Evolutionary conservation across 1,284 basidiomycete species (phyloP).

Genomic region (Schizophyllum amplum): DNA sequence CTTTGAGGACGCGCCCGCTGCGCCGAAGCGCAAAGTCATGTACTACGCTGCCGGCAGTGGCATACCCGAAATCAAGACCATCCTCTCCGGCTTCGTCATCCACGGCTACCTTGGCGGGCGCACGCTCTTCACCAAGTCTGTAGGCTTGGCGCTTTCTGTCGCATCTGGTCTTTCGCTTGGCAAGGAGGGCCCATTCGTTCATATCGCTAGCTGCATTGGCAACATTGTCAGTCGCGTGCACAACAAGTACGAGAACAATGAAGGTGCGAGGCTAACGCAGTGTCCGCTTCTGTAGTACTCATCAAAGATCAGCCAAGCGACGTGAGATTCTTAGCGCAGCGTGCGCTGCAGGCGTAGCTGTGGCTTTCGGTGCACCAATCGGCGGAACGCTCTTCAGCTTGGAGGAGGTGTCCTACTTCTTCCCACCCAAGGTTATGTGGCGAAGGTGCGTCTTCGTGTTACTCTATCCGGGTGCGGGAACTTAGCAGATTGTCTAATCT

Average conservation of each 20-base stretch:
- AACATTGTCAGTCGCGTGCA: slow-evolving; percentile 91
- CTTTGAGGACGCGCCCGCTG: slow-evolving; percentile 24
- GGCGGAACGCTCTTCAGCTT: slow-evolving; percentile 90
- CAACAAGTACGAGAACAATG: slow-evolving; percentile 87
- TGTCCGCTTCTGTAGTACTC: slow-evolving; percentile 1
- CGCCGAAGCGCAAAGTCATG: slow-evolving; percentile 58
- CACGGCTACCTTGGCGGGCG: slow-evolving; percentile 93
- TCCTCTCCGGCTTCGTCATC: slow-evolving; percentile 96
- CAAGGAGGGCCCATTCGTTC: slow-evolving; percentile 96
- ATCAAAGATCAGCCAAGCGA: slow-evolving; percentile 59
- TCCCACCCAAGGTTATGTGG: slow-evolving; percentile 71
- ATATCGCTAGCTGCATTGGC: slow-evolving; percentile 91
- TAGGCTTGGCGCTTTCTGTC: slow-evolving; percentile 86
- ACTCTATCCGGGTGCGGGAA: not conserved
- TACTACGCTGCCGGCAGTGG: slow-evolving; percentile 95
- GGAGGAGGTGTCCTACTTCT: slow-evolving; percentile 94
- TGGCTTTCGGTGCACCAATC: slow-evolving; percentile 87
- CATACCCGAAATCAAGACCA: slow-evolving; percentile 96
- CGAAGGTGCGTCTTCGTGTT: slow-evolving; percentile 55
- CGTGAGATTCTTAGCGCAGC: slow-evolving; percentile 90
- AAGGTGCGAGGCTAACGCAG: slow-evolving; percentile 44
- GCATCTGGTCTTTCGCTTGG: slow-evolving; percentile 87
- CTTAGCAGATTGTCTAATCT: slow-evolving; percentile 3
- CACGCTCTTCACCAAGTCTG: slow-evolving; percentile 85
- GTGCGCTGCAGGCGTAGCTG: slow-evolving; percentile 88